Evolutionary conservation across 1,284 basidiomycete species (phyloP).

Genomic region (Leccinum pallidistipes): DNA sequence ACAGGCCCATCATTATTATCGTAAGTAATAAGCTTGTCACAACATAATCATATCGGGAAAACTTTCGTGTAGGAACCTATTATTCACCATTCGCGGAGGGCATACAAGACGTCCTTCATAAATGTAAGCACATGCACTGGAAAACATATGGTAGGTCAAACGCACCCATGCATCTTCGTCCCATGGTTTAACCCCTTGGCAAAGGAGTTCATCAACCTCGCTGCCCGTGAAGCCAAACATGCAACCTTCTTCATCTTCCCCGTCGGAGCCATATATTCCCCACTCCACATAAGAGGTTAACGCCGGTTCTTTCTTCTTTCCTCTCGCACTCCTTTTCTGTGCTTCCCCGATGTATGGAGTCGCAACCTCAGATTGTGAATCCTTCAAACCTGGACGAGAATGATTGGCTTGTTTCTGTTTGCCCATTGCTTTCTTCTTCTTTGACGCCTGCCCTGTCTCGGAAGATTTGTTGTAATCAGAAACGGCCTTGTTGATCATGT

Average conservation of each 20-base stretch:
- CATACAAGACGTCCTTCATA: conserved; percentile 15
- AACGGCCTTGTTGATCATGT: conserved; percentile 8
- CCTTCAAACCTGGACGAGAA: not conserved
- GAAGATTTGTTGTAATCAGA: not conserved
- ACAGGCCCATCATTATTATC: not conserved
- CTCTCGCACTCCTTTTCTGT: not conserved
- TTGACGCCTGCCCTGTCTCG: not conserved
- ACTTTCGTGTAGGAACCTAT: not conserved
- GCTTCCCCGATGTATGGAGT: not conserved
- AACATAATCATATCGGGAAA: not conserved
- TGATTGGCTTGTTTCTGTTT: not conserved
- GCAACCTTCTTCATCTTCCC: not conserved
- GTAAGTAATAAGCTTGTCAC: not conserved
- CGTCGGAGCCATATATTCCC: conserved; percentile 6
- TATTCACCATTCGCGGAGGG: conserved; percentile 1
- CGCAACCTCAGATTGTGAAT: not conserved
- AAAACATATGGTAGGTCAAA: not conserved
- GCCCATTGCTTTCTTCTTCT: conserved; percentile 7
- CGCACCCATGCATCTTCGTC: conserved; percentile 44
- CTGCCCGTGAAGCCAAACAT: conserved; percentile 38
- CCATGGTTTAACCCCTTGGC: conserved; percentile 46
- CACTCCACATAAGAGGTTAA: not conserved
- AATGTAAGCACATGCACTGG: not conserved
- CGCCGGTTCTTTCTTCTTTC: not conserved
- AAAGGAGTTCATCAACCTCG: conserved; percentile 39